Base-by-base conservation (phyloP, 208 protist genomes). In the Leishmania major region DNA sequence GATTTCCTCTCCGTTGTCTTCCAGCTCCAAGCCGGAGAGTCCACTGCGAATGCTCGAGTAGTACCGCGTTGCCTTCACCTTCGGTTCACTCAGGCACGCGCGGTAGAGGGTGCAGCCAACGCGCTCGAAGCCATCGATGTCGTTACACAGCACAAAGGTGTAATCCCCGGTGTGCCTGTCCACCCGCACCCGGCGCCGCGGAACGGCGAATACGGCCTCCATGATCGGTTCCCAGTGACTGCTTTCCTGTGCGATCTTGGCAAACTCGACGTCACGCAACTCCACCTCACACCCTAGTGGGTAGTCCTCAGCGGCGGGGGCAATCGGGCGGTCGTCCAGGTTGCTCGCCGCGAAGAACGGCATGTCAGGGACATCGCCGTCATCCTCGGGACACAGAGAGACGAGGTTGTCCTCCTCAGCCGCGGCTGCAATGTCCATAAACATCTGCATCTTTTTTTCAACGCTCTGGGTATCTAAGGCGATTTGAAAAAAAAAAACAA, bases 61-160 rank as follows among this genome's bases (percentile, higher is more conserved):
- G 84, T 94, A 95, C 25, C 91, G 90, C 31, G 88, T 95, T 57
- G 90, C 87, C 83, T 89, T 94, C 82, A 96, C 92, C 80, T 93
- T 96, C 0, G 93, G 92, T 69, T 96, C 92, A 55, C 89, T 89
- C 55, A 97, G 88, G 70, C 93, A 96, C 49, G 94, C 94, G 17
- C 94, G 91, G 81, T 97, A 96, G 13, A 97, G 88, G 3, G 94
- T 97, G 83, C 86, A 91, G 77, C 94, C 91, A 28, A 97, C 80
- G 51, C 86, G 60, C 73, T 94, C 84, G 53, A 88, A 93, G 15
- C 87, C 94, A 3, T 88, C 79, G 13, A 93, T 87, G 37, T 90
- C 84, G 51, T 81, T 82, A 69, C 89, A 95, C 25, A 93, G 37
- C 45, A 97, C 94, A 84, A 97, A 95, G 7, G 94, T 96, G 88